Evolutionary conservation across 192 early-diverging fungal species (phyloP).

Genomic region (Endogone sp.): DNA sequence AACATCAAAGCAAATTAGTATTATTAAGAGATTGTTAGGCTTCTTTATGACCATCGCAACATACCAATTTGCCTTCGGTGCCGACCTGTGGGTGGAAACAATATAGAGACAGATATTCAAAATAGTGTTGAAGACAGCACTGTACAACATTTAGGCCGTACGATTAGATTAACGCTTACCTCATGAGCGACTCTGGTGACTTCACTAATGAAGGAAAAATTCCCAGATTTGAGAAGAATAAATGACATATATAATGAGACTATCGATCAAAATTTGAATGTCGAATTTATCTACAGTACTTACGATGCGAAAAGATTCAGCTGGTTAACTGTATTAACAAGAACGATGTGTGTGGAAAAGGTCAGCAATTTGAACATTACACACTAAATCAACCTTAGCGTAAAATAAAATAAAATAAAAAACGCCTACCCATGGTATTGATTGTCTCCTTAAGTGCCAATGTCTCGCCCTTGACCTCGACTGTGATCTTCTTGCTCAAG

Average conservation of each 20-base stretch:
- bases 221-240: too few relatives aligned
- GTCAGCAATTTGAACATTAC: too few relatives aligned
- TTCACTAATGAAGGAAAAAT: constrained; percentile 14
- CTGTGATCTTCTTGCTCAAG: constrained; percentile 53
- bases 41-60: constrained; percentile 8
- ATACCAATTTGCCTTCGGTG: constrained; percentile 53
- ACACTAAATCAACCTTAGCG: constrained; percentile 9
- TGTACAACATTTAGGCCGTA: too few relatives aligned
- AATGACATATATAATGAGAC: too few relatives aligned
- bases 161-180: too few relatives aligned
- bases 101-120: background rate
- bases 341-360: too few relatives aligned
- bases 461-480: constrained; percentile 55
- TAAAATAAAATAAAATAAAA: constrained; percentile 8
- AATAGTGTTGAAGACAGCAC: background rate
- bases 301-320: constrained; percentile 47
- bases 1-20: too few relatives aligned
- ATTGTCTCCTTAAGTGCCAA: constrained; percentile 50
- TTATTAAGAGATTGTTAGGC: too few relatives aligned
- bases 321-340: background rate
- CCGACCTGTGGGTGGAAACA: constrained; percentile 24
- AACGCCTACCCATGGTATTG: constrained; percentile 46
- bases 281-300: too few relatives aligned
- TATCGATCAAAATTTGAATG: too few relatives aligned
- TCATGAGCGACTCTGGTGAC: constrained; percentile 53